phyloP scores from a whole-genome alignment of 768 basidiomycete species.

The Auricularia sp. region DNA sequence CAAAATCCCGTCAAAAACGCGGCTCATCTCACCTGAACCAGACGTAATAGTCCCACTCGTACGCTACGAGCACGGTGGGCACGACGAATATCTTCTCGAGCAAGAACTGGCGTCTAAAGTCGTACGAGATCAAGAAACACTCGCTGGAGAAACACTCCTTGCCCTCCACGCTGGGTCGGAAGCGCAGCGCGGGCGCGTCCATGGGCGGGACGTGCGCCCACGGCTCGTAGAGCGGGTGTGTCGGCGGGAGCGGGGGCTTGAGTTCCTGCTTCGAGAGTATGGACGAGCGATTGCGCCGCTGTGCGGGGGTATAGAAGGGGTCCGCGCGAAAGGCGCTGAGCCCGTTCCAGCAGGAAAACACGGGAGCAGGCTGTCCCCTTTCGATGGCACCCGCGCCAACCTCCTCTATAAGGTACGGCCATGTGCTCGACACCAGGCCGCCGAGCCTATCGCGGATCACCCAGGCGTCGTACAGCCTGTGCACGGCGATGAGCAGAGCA shows the following conservation, averaged over 20 bases:
- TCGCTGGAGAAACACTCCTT: background rate
- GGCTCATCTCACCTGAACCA: background rate
- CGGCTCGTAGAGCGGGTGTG: background rate
- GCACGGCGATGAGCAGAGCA: background rate
- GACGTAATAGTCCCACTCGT: slow-evolving; percentile 1
- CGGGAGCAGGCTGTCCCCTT: slow-evolving; percentile 31
- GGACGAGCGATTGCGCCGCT: slow-evolving; percentile 25
- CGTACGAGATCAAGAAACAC: slow-evolving; percentile 1
- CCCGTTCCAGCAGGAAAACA: slow-evolving; percentile 39
- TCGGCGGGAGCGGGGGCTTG: background rate
- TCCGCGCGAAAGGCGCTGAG: slow-evolving; percentile 32
- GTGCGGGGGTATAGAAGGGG: slow-evolving; percentile 29
- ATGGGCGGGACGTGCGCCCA: background rate
- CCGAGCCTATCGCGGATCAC: slow-evolving; percentile 28
- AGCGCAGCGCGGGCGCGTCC: background rate
- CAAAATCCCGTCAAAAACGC: background rate
- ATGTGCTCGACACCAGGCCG: slow-evolving; percentile 20
- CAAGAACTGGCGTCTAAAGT: background rate
- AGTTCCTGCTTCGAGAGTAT: background rate
- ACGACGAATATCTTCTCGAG: background rate
- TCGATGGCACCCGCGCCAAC: slow-evolving; percentile 27
- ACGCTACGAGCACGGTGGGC: background rate
- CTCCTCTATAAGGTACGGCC: slow-evolving; percentile 36
- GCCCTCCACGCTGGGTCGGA: background rate
- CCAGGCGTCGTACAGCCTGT: slow-evolving; percentile 29